A percentile compares a stretch with the other conserved stretches of the same genome.
Conservation (phyloP, 2,329 filamentous ascomycete species). For the Cladophialophora immunda region DNA sequence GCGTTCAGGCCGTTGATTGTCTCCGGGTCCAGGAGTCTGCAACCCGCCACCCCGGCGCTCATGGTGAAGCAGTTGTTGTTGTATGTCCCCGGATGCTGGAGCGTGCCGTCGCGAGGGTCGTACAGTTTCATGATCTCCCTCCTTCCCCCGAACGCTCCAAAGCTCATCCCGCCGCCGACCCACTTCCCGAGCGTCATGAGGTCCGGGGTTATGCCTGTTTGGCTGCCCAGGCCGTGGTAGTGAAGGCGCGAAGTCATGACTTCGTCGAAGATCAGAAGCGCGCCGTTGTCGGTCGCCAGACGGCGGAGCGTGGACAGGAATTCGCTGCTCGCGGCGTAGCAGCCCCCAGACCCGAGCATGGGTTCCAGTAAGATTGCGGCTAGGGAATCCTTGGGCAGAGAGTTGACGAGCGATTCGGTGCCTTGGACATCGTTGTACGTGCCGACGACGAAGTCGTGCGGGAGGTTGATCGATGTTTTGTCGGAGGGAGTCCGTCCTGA, state of each 20-base stretch:
- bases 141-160: constrained; percentile 72
- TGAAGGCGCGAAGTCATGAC: constrained; percentile 73
- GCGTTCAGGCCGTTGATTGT: constrained; percentile 41
- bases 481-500: constrained; percentile 43
- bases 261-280: constrained; percentile 74
- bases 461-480: constrained; percentile 57
- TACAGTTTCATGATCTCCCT: constrained; percentile 67
- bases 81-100: constrained; percentile 70
- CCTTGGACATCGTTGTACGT: constrained; percentile 68
- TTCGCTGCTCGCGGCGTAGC: constrained; percentile 58
- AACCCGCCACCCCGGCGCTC: constrained; percentile 60
- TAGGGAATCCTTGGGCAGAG: constrained; percentile 52
- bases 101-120: constrained; percentile 55
- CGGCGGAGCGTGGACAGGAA: constrained; percentile 64
- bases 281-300: constrained; percentile 58
- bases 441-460: constrained; percentile 67
- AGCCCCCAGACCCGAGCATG: constrained; percentile 71
- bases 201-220: constrained; percentile 60
- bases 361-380: constrained; percentile 72
- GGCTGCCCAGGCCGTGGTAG: constrained; percentile 58
- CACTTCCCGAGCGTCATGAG: constrained; percentile 73
- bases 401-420: constrained; percentile 55
- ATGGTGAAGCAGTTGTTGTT: constrained; percentile 74
- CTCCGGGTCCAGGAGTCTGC: constrained; percentile 38
- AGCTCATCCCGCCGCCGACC: constrained; percentile 71